These are phyloP conservation scores for Asterochloris sp. DNA, from an alignment of 139 green algal species.

Conservation along the genomic window DNA sequence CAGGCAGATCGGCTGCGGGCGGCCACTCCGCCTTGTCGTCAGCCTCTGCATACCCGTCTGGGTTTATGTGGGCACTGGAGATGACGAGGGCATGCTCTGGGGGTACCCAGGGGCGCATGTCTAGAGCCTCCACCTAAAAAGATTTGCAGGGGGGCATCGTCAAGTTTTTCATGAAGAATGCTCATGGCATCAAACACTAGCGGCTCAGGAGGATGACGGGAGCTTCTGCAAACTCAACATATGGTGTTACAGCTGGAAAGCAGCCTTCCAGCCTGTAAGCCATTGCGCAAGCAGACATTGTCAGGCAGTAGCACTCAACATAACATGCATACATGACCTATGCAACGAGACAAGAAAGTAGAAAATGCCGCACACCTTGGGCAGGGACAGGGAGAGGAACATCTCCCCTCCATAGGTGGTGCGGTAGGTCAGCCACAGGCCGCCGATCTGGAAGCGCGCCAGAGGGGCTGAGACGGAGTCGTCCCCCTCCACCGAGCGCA, in stretches of 20 bases:
- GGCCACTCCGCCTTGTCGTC: conserved; percentile 3
- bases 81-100: conserved; percentile 63
- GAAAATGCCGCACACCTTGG: conserved; percentile 22
- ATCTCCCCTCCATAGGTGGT: conserved; percentile 33
- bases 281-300: too few species aligned
- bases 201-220: too few species aligned
- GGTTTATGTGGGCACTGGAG: conserved; percentile 40
- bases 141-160: too few species aligned
- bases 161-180: too few species aligned
- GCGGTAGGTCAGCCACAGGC: conserved; percentile 58
- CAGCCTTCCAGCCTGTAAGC: too few species aligned
- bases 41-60: background rate
- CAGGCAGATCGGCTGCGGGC: conserved; percentile 2
- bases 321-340: too few species aligned
- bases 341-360: too few species aligned
- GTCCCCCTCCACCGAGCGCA: conserved; percentile 22
- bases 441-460: conserved; percentile 38
- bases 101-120: conserved; percentile 60
- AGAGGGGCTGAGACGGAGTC: conserved; percentile 17
- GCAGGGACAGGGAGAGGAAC: conserved; percentile 56
- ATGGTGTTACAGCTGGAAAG: too few species aligned
- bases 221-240: too few species aligned
- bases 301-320: too few species aligned
- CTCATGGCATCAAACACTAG: too few species aligned
- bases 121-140: conserved; percentile 44